Base-by-base conservation (phyloP, 140 eudicot genomes). In the Cichorium intybus region DNA sequence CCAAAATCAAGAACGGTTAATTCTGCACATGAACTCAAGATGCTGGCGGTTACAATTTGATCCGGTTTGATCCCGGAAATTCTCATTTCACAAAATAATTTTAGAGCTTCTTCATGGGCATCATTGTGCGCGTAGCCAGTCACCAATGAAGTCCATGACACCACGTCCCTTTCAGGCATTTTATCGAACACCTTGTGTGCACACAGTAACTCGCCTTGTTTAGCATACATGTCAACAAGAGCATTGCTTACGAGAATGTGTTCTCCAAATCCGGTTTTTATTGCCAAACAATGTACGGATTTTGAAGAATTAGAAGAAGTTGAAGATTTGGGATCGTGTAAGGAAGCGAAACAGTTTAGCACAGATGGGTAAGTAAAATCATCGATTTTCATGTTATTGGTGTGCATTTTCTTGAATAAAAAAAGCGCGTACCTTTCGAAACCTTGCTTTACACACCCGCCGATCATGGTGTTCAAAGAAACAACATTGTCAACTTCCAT, bases 101-200 rank as follows among this genome's bases (percentile, higher is more conserved):
- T 78, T 1, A 91, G 74, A 60, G 96, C 88, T 68, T 84, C 81
- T 54, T 82, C 87, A 18, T 83, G 77, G 62, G 68, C 70, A 12
- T 64, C 62, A 62, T 79, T 87, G 73, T 82, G 86, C 16, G 95
- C 74, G 55, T 72, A 84, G 24, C 97, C 95, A 0, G 85, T 85
- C 74, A 87, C 75, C 24, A 91, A 64, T 46, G 96, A 91, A 33
- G 95, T 91, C 97, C 97, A 91, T 3, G 97, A 91, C 45, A 91
- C 83, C 35, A 91, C 87, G 53, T 87, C 97, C 77, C 75, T 87
- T 28, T 80, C 82, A 22, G 26, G 28, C 80, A 85, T 72, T 20
- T 64, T 59, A 68, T 78, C 66, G 18, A 91, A 91, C 48, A 80
- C 64, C 68, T 71, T 45, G 49, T 76, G 63, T 1, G 96, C 96